Conservation (phyloP, 75 land plant genomes). For the Pseudotsuga menziesii region DNA sequence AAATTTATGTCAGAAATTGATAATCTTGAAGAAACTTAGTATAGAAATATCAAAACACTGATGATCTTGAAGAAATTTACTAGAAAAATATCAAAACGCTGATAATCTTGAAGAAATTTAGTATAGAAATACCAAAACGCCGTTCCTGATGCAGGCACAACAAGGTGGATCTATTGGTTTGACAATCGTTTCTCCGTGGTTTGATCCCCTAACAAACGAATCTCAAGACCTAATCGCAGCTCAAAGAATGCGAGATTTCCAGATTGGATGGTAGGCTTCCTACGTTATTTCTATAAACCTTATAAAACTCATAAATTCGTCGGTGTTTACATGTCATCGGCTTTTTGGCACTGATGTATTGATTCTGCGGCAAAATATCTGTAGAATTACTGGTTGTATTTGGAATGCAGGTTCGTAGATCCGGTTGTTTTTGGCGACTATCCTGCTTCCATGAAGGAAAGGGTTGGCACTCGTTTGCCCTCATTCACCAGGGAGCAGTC, state of each 20-base stretch:
- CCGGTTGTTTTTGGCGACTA: slow-evolving; percentile 30
- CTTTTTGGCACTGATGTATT: too few relatives aligned
- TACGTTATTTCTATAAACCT: too few relatives aligned
- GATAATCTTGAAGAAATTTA: too few relatives aligned
- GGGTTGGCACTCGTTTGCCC: slow-evolving; percentile 16
- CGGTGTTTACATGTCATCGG: too few relatives aligned
- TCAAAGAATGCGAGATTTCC: neutral
- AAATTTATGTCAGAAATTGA: too few relatives aligned
- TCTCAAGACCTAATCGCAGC: neutral
- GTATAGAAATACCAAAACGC: too few relatives aligned
- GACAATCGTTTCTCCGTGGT: neutral
- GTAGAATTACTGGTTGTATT: neutral
- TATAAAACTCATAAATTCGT: too few relatives aligned
- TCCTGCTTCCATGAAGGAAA: slow-evolving; percentile 19
- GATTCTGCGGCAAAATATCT: neutral
- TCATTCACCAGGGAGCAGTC: slow-evolving; percentile 17
- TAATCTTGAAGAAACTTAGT: too few relatives aligned
- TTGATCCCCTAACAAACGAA: neutral
- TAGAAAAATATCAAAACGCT: too few relatives aligned
- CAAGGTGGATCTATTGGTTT: neutral
- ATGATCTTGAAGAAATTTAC: too few relatives aligned
- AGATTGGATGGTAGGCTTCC: neutral
- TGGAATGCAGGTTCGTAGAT: slow-evolving; percentile 26
- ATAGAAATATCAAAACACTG: too few relatives aligned
- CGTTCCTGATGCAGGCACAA: neutral